These are phyloP conservation scores for Eucalyptus curtisii DNA, from an alignment of 345 rosid species.

Conservation along the genomic window DNA sequence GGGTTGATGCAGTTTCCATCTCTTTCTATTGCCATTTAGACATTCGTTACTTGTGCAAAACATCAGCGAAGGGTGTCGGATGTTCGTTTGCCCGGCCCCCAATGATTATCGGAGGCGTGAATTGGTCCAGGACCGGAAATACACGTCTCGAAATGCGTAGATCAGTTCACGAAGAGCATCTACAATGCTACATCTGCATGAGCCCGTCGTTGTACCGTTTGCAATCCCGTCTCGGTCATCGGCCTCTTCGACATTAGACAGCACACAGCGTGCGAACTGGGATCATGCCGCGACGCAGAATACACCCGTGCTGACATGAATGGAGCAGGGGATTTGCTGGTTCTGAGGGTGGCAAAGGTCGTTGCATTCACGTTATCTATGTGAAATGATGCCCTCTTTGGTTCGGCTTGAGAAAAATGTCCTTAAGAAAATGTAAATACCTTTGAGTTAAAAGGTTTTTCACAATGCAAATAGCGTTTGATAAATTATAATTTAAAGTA, in stretches of 20 bases:
- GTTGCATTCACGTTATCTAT: fast-evolving
- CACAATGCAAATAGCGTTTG: fast-evolving
- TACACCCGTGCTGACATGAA: background rate
- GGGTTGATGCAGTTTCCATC: background rate
- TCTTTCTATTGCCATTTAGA: background rate
- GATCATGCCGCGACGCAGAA: background rate
- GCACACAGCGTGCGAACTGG: background rate
- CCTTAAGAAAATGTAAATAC: fast-evolving
- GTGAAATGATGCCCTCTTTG: fast-evolving
- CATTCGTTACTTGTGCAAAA: background rate
- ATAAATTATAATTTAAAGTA: too few relatives aligned
- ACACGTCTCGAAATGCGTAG: background rate
- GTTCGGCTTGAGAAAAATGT: too few relatives aligned
- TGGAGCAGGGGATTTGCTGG: background rate
- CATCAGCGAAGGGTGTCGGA: background rate
- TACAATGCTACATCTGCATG: too few relatives aligned
- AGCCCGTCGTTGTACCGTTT: too few relatives aligned
- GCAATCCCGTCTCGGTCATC: background rate
- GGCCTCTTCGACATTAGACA: background rate
- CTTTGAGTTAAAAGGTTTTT: fast-evolving
- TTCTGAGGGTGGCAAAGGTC: background rate
- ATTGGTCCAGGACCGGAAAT: background rate
- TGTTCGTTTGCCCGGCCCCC: background rate
- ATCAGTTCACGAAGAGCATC: too few relatives aligned
- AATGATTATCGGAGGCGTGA: background rate